Evolutionary conservation across 23 red algal species (phyloP).

Genomic region (Chondrus crispus): DNA sequence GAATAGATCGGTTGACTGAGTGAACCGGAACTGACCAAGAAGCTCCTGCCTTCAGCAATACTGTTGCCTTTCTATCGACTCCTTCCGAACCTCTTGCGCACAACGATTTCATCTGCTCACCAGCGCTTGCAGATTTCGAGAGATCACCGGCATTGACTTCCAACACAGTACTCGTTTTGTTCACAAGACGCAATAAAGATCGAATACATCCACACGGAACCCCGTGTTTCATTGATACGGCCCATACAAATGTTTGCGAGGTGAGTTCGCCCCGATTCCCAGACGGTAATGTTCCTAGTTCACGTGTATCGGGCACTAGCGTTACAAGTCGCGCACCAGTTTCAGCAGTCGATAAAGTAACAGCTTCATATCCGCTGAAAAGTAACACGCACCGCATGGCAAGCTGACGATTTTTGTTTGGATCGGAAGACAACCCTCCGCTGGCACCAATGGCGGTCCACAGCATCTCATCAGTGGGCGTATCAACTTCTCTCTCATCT

Average conservation of each 20-base stretch:
- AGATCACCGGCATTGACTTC: slow-evolving; percentile 64
- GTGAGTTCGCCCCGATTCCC: not conserved
- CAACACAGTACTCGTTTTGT: slow-evolving; percentile 48
- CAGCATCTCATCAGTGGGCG: slow-evolving; percentile 62
- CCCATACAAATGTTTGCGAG: slow-evolving; percentile 49
- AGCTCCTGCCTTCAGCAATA: slow-evolving; percentile 22
- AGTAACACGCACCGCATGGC: slow-evolving; percentile 60
- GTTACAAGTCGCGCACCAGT: slow-evolving; percentile 45
- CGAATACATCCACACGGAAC: slow-evolving; percentile 78
- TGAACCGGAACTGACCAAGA: slow-evolving; percentile 61
- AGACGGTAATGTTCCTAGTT: not conserved
- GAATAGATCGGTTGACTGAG: slow-evolving; percentile 36
- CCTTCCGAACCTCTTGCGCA: not conserved
- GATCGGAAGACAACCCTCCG: slow-evolving; percentile 19
- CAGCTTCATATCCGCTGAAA: slow-evolving; percentile 47
- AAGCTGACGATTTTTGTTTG: slow-evolving; percentile 49
- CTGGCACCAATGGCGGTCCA: slow-evolving; percentile 37
- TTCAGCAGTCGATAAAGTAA: slow-evolving; percentile 57
- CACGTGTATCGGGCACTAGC: slow-evolving; percentile 34
- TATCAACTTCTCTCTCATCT: slow-evolving; percentile 71
- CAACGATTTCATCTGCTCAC: not conserved
- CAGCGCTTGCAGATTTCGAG: slow-evolving; percentile 7
- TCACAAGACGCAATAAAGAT: slow-evolving; percentile 66
- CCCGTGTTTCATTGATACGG: slow-evolving; percentile 76
- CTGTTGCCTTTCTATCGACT: not conserved